Percentiles rank a stretch among this genome's conserved stretches.
Conservation (phyloP, 352 stramenopile species). For the Globisporangium irregulare region DNA sequence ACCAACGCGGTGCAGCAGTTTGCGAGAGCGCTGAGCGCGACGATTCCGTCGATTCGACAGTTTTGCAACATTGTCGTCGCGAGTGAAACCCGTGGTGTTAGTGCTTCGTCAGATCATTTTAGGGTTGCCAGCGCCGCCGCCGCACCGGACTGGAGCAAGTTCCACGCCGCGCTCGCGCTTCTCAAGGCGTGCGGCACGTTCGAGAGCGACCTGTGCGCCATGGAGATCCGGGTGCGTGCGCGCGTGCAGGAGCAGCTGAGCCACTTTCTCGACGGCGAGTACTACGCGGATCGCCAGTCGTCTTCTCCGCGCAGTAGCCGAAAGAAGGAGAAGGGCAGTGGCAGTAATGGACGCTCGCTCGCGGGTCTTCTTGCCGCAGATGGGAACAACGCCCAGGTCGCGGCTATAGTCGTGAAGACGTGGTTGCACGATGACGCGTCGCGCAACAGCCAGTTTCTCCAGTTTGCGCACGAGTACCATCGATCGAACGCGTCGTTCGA, state of each 20-base stretch:
- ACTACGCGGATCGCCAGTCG: constrained; percentile 17
- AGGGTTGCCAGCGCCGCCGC: constrained; percentile 3
- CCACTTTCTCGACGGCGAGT: constrained; percentile 24
- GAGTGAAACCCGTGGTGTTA: background rate
- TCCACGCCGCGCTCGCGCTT: constrained; percentile 62
- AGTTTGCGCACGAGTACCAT: constrained; percentile 45
- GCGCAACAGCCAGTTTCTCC: constrained; percentile 40
- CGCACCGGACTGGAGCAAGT: constrained; percentile 63
- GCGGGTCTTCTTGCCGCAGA: background rate
- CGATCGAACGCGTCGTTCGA: constrained; percentile 3
- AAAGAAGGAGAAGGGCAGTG: constrained; percentile 25
- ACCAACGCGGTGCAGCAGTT: constrained; percentile 44
- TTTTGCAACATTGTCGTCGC: constrained; percentile 31
- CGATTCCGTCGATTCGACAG: constrained; percentile 44
- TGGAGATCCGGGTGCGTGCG: constrained; percentile 47
- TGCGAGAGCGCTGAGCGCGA: constrained; percentile 31
- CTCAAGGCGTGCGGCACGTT: constrained; percentile 56
- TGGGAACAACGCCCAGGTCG: constrained; percentile 18
- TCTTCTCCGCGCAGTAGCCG: constrained; percentile 26
- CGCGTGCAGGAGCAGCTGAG: constrained; percentile 58
- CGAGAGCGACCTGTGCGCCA: constrained; percentile 40
- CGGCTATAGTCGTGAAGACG: constrained; percentile 28
- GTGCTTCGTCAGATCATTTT: background rate
- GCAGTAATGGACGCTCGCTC: background rate
- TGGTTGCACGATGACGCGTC: constrained; percentile 54